phyloP scores from a whole-genome alignment of 1,284 basidiomycete species.

The Kwoniella shivajii region DNA sequence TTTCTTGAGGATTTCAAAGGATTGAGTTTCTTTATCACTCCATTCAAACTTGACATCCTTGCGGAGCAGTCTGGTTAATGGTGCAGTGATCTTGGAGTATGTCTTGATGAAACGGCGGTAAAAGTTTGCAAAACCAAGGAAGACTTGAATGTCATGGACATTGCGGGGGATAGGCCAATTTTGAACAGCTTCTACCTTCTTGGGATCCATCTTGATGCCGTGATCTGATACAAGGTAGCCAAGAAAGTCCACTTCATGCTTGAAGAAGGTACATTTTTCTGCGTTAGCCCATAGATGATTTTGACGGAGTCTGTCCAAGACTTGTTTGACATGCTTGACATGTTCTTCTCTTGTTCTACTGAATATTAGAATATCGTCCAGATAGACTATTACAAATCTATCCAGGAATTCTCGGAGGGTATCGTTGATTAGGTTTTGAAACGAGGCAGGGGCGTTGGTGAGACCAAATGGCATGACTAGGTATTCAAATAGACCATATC shows the following conservation, averaged over 20 bases:
- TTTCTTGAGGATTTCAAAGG: constrained; percentile 45
- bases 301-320: constrained; percentile 1
- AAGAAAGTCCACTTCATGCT: constrained; percentile 46
- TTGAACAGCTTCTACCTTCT: constrained; percentile 47
- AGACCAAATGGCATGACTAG: constrained; percentile 24
- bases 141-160: constrained; percentile 48
- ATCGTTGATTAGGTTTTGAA: constrained; percentile 26
- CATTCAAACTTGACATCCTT: constrained; percentile 10
- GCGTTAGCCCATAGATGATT: constrained; percentile 50
- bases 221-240: constrained; percentile 52
- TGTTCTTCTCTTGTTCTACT: constrained; percentile 48
- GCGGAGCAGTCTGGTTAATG: constrained; percentile 36
- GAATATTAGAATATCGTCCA: constrained; percentile 49
- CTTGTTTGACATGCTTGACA: constrained; percentile 10
- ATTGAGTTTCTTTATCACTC: constrained; percentile 25
- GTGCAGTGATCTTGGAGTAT: constrained; percentile 49
- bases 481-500: constrained; percentile 22
- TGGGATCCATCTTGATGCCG: constrained; percentile 43
- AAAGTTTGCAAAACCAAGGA: constrained; percentile 56
- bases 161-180: constrained; percentile 53
- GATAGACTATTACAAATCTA: constrained; percentile 34
- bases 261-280: constrained; percentile 54
- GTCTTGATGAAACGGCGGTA: constrained; percentile 55
- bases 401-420: constrained; percentile 19
- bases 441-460: constrained; percentile 19